These are phyloP conservation scores for Paramecium tetraurelia DNA, from an alignment of 73 alveolate species.

Conservation along the genomic window DNA sequence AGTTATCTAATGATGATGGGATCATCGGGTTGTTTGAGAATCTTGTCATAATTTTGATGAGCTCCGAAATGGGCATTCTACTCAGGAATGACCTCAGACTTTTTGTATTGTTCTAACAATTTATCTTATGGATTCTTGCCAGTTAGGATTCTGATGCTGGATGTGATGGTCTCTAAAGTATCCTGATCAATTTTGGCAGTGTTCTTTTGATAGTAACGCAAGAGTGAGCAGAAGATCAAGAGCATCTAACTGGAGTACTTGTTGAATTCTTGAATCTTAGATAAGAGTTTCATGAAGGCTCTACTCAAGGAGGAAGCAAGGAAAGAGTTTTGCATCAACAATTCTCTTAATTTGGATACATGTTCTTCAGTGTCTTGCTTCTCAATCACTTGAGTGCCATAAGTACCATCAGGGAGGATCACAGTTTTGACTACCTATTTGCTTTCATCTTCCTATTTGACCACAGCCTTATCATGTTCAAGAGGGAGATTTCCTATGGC, in stretches of 20 bases:
- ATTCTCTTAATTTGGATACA: conserved; percentile 46
- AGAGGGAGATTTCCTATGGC: conserved; percentile 20
- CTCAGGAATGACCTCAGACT: conserved; percentile 57
- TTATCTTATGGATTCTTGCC: background rate
- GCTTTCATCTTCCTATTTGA: background rate
- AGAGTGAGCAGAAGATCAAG: conserved; percentile 44
- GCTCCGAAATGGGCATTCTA: background rate
- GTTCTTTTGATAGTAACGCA: conserved; percentile 48
- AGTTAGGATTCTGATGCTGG: background rate
- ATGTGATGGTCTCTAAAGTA: background rate
- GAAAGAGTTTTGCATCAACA: conserved; percentile 19
- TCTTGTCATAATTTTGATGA: background rate
- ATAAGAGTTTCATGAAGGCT: conserved; percentile 41
- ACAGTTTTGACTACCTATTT: background rate
- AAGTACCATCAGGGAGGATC: conserved; percentile 53
- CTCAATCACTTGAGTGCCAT: conserved; percentile 56
- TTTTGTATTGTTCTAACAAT: background rate
- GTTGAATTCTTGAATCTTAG: conserved; percentile 41
- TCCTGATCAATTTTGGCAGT: background rate
- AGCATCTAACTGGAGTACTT: conserved; percentile 28
- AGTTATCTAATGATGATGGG: conserved; percentile 72
- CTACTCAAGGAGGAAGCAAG: conserved; percentile 24
- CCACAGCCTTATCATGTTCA: background rate
- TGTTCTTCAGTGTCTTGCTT: background rate
- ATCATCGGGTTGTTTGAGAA: conserved; percentile 68